These are phyloP conservation scores for Cryptococcus sp. DNA, from an alignment of 1,284 basidiomycete species.

Conservation along the genomic window DNA sequence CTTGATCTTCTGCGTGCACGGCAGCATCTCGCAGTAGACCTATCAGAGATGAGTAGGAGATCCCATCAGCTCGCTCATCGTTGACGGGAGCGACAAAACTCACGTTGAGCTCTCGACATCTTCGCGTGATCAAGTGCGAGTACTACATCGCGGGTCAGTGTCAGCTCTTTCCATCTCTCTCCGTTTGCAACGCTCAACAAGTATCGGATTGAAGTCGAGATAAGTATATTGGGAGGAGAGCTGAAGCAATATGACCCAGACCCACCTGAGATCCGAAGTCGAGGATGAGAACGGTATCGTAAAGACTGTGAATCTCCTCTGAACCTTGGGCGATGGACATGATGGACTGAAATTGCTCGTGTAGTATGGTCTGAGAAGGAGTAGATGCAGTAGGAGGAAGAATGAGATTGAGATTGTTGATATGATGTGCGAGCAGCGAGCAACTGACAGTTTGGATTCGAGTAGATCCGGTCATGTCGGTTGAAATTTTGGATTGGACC, in stretches of 20 bases:
- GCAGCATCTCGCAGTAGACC: constrained; percentile 97
- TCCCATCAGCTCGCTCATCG: constrained; percentile 3
- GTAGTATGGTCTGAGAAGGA: not conserved
- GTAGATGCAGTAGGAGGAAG: not conserved
- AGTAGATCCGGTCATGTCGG: too few relatives aligned
- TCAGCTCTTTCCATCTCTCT: constrained; percentile 7
- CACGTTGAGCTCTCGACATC: constrained; percentile 92
- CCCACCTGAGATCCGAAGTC: constrained; percentile 96
- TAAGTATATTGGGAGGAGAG: too few relatives aligned
- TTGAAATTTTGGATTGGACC: not conserved
- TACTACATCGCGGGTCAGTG: constrained; percentile 61
- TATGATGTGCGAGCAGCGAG: too few relatives aligned
- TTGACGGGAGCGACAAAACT: constrained; percentile 9
- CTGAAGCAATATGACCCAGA: not conserved
- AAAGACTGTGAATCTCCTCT: constrained; percentile 84
- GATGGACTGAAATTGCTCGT: not conserved
- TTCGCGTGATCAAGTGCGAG: constrained; percentile 94
- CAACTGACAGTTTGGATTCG: too few relatives aligned
- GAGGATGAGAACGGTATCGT: constrained; percentile 94
- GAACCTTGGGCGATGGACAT: constrained; percentile 7
- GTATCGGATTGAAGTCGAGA: not conserved
- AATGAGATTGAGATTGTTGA: not conserved
- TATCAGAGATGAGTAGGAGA: constrained; percentile 6
- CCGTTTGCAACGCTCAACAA: constrained; percentile 3
- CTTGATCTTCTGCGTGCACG: constrained; percentile 89